These are phyloP conservation scores for Cladosporium velox DNA, from an alignment of 2,329 filamentous ascomycete species.

Conservation along the genomic window DNA sequence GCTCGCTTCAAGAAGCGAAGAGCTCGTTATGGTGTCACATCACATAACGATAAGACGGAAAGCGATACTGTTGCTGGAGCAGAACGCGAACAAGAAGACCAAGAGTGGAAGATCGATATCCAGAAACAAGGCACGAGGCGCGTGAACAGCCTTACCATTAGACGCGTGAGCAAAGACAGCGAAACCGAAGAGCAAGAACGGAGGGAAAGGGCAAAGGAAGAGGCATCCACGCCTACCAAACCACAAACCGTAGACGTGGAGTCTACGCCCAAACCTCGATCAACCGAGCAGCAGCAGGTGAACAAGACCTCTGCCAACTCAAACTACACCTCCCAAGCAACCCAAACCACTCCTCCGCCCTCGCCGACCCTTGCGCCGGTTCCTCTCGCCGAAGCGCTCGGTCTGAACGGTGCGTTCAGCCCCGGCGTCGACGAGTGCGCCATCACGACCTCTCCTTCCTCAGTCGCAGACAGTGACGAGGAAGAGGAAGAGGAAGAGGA, in stretches of 20 bases:
- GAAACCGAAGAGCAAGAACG: conserved; percentile 15
- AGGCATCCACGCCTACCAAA: conserved; percentile 11
- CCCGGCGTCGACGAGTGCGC: conserved; percentile 28
- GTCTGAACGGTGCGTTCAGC: conserved; percentile 21
- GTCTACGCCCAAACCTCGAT: conserved; percentile 1
- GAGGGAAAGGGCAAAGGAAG: background rate
- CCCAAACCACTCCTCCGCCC: conserved; percentile 18
- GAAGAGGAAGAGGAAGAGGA: conserved; percentile 17
- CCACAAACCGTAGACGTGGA: background rate
- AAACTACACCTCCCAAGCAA: conserved; percentile 18
- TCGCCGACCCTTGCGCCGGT: conserved; percentile 18
- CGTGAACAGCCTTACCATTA: conserved; percentile 33
- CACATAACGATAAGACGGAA: background rate
- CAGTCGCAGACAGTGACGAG: conserved; percentile 9
- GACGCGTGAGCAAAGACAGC: conserved; percentile 26
- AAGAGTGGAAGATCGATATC: conserved; percentile 33
- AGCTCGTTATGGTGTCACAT: conserved; percentile 33
- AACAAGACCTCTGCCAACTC: background rate
- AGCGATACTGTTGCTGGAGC: conserved; percentile 15
- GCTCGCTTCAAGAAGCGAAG: conserved; percentile 34
- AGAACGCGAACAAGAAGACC: conserved; percentile 21
- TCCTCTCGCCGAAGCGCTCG: conserved; percentile 19
- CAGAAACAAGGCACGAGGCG: conserved; percentile 28
- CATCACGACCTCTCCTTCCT: conserved; percentile 30
- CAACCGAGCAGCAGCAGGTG: background rate